Evolutionary conservation across 495 filamentous ascomycete species (phyloP), one percentile per base, ranked within the genome.

Genomic region (Neurospora cerealis): DNA sequence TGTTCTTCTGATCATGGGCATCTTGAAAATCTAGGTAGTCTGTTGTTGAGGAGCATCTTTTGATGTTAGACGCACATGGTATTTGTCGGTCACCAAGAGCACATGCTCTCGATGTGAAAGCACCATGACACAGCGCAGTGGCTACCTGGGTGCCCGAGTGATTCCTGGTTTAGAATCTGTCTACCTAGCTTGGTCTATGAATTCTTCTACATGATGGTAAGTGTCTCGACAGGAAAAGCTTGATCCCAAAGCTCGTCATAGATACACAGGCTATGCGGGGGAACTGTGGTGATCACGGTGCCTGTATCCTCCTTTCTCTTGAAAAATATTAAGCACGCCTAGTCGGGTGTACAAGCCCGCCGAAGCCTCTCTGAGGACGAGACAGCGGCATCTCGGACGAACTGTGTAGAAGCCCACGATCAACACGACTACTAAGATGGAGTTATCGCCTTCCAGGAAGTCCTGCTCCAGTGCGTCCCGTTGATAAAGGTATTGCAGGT

Each of bases 401-500:
- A n/a, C n/a, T n/a, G 0, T 13, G 9, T 1, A 0, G 1, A 24
- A 54, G 46, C 46, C n/a, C 0, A 54, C 0, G 21, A 54, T 54
- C 46, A 54, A 54, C 1, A 54, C 0, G 46, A 54, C n/a, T 24
- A 24, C 9, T 11, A n/a, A 0, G n/a, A 54, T 54, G 46, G 4
- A 21, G 0, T 24, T 13, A 1, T 24, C 4, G 1, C 19, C n/a
- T 54, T 13, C 7, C 21, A 54, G 2, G 9, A 54, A 54, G 0
- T 54, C 46, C 46, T 54, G 46, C 21, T 54, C 46, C 46, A 24
- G 21, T 54, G 8, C 21, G 46, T 54, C 46, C 46, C 9, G 46
- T 2, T 6, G 10, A 54, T 54, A 48, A 0, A 1, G 2, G 21
- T 13, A 24, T 24, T 0, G 0, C 0, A 48, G 46, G 9, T 48